Evolutionary conservation across 2,329 filamentous ascomycete genomes (phyloP).

Genomic region (Orbilia blumenaviensis): DNA sequence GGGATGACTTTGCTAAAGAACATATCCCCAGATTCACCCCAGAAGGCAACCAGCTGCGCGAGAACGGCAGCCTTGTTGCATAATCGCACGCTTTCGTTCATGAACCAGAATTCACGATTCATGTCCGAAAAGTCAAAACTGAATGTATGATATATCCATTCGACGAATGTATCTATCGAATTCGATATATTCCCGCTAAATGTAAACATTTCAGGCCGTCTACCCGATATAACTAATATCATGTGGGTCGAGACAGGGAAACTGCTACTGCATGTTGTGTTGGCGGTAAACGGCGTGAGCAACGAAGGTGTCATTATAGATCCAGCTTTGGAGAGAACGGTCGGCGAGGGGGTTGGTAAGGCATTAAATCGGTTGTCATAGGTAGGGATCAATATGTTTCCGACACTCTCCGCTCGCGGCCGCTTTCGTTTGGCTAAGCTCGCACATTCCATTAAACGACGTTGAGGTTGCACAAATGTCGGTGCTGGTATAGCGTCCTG

Average conservation of each 20-base stretch:
- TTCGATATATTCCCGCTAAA: slow-evolving; percentile 44
- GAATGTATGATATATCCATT: slow-evolving; percentile 30
- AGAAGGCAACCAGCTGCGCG: slow-evolving; percentile 39
- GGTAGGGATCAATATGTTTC: slow-evolving; percentile 43
- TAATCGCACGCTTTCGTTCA: slow-evolving; percentile 33
- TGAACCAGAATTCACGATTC: slow-evolving; percentile 41
- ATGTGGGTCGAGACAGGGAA: slow-evolving; percentile 30
- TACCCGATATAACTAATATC: slow-evolving; percentile 40
- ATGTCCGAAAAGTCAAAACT: slow-evolving; percentile 29
- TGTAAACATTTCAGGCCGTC: slow-evolving; percentile 39
- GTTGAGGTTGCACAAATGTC: slow-evolving; percentile 32
- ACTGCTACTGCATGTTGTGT: slow-evolving; percentile 36
- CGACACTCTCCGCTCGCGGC: slow-evolving; percentile 41
- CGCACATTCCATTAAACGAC: slow-evolving; percentile 22
- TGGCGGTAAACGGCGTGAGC: slow-evolving; percentile 45
- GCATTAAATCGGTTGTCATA: slow-evolving; percentile 37
- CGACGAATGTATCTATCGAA: slow-evolving; percentile 36
- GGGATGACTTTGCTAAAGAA: slow-evolving; percentile 48
- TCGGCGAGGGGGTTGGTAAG: slow-evolving; percentile 46
- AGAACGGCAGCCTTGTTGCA: slow-evolving; percentile 30
- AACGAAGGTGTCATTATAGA: slow-evolving; percentile 47
- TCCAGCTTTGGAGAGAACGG: slow-evolving; percentile 35
- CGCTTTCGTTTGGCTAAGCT: slow-evolving; percentile 37
- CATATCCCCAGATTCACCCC: slow-evolving; percentile 40
- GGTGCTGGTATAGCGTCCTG: slow-evolving; percentile 21